Conservation (phyloP, 2,329 filamentous ascomycete species). For the Neoascochyta sp. region DNA sequence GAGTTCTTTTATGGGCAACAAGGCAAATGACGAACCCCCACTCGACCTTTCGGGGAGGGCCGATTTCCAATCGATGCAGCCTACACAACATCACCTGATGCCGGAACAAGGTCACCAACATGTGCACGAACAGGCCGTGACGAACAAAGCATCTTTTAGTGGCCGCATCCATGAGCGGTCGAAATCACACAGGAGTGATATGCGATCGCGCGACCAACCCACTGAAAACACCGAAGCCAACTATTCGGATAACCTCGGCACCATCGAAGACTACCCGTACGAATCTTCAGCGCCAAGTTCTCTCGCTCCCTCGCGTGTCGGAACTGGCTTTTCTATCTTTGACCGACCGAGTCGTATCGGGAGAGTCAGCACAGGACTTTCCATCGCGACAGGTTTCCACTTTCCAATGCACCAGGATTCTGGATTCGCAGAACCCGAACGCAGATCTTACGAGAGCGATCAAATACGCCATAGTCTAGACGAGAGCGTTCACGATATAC, state of each 20-base stretch:
- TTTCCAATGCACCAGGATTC: conserved; percentile 37
- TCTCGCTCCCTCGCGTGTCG: conserved; percentile 20
- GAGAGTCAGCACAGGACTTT: conserved; percentile 17
- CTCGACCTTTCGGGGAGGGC: conserved; percentile 20
- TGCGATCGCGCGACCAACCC: too few relatives aligned
- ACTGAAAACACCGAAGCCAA: too few relatives aligned
- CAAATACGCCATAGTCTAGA: conserved; percentile 25
- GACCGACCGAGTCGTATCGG: conserved; percentile 15
- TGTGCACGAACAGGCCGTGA: conserved; percentile 16
- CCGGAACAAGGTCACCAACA: conserved; percentile 7
- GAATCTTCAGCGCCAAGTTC: conserved; percentile 21
- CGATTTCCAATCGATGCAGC: conserved; percentile 19
- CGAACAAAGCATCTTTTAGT: conserved; percentile 32
- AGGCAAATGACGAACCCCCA: conserved; percentile 23
- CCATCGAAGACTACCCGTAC: too few relatives aligned
- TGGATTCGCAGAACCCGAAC: conserved; percentile 25
- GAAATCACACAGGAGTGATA: too few relatives aligned
- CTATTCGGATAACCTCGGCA: too few relatives aligned
- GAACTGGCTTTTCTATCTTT: conserved; percentile 27
- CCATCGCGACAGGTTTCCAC: conserved; percentile 21
- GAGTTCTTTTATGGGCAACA: conserved; percentile 23
- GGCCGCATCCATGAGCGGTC: conserved; percentile 34
- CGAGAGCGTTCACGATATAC: conserved; percentile 16
- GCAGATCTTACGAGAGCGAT: conserved; percentile 22
- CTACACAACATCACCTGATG: conserved; percentile 5